Evolutionary conservation across 352 stramenopile genomes (phyloP).

Genomic region (Phytophthora europaea): DNA sequence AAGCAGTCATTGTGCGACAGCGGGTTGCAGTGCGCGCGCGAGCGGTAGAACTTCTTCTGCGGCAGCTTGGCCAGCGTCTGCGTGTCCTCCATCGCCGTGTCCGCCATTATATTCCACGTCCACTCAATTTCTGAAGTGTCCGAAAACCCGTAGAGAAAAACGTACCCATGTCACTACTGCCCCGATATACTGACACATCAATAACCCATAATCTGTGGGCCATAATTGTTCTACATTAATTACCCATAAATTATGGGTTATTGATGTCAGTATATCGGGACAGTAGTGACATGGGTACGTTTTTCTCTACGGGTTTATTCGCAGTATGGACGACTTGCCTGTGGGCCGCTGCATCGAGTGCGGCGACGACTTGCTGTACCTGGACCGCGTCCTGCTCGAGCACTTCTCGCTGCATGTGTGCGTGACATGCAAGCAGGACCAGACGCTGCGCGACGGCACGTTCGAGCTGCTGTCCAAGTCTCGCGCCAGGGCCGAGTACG

Average conservation of each 20-base stretch:
- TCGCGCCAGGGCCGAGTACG: conserved; percentile 63
- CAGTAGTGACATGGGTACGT: too few species aligned
- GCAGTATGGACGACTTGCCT: conserved; percentile 27
- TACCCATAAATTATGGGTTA: too few species aligned
- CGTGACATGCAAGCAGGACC: conserved; percentile 70
- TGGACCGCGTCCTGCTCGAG: conserved; percentile 60
- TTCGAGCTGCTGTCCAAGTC: conserved; percentile 78
- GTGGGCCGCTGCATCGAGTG: conserved; percentile 64
- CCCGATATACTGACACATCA: conserved; percentile 15
- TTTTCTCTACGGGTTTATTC: too few species aligned
- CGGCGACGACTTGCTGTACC: conserved; percentile 47
- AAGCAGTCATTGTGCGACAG: conserved; percentile 98
- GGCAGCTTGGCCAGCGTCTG: conserved; percentile 60
- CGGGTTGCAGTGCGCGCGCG: conserved; percentile 97
- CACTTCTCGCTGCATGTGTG: conserved; percentile 72
- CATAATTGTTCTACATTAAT: too few species aligned
- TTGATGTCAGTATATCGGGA: too few species aligned
- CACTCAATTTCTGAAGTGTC: conserved; percentile 23
- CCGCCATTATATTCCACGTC: conserved; percentile 43
- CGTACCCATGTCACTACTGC: conserved; percentile 5
- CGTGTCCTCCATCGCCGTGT: conserved; percentile 27
- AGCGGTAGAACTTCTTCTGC: conserved; percentile 98
- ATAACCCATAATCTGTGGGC: too few species aligned
- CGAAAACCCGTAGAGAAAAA: neutral
- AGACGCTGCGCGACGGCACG: conserved; percentile 52